These are phyloP conservation scores for Rhinocladiella similis DNA, from an alignment of 2,329 filamentous ascomycete genomes.

Conservation along the genomic window DNA sequence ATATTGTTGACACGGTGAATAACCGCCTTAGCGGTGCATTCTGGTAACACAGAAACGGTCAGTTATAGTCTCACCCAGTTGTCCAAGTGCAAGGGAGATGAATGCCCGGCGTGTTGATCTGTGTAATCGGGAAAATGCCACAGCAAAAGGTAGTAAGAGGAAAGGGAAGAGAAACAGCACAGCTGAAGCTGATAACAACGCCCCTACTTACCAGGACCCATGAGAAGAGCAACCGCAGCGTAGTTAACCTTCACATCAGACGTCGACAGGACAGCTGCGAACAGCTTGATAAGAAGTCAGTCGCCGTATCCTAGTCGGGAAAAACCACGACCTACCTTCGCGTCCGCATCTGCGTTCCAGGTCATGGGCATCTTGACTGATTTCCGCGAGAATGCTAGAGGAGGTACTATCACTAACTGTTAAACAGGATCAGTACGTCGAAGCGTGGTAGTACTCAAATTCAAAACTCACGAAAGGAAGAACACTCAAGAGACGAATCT, in stretches of 20 bases:
- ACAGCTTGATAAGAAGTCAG: constrained; percentile 4
- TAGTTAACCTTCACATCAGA: constrained; percentile 10
- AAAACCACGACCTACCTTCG: constrained; percentile 11
- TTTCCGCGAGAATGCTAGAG: background rate
- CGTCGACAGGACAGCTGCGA: constrained; percentile 10
- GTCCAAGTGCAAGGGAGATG: background rate
- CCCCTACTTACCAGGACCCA: constrained; percentile 8
- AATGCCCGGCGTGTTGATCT: too few species aligned
- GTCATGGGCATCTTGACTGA: constrained; percentile 21
- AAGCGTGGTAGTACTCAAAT: background rate
- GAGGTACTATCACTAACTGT: background rate
- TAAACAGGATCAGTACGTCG: background rate
- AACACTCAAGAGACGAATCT: background rate
- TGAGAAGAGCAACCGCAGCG: constrained; percentile 3
- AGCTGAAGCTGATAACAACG: background rate
- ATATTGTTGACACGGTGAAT: constrained; percentile 14
- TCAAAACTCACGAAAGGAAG: background rate
- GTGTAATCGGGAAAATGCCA: background rate
- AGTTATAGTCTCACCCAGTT: background rate
- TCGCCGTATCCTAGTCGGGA: background rate
- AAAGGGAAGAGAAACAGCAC: background rate
- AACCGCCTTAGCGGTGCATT: constrained; percentile 16
- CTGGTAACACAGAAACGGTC: background rate
- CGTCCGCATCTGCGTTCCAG: constrained; percentile 20
- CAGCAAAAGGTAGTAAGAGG: background rate